Evolutionary conservation across 345 rosid species (phyloP).

Genomic region (Camelina hispida): DNA sequence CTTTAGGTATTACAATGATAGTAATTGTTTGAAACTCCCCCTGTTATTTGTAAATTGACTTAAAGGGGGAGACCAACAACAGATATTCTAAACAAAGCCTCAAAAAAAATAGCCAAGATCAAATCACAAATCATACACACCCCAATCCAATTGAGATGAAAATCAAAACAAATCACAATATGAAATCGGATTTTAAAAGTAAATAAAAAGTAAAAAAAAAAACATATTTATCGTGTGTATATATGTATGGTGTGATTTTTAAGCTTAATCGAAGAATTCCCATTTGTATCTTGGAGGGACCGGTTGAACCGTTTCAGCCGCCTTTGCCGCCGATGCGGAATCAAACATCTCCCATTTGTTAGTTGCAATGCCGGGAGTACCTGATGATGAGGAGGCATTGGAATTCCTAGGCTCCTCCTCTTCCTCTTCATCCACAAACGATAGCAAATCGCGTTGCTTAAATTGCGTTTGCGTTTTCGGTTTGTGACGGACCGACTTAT

Average conservation of each 20-base stretch:
- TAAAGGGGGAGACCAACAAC: constrained; percentile 35
- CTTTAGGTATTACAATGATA: constrained; percentile 37
- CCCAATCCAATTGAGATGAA: constrained; percentile 9
- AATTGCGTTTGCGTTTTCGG: constrained; percentile 43
- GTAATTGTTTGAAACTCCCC: constrained; percentile 38
- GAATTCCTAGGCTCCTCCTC: constrained; percentile 48
- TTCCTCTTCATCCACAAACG: constrained; percentile 45
- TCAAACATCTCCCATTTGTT: constrained; percentile 93
- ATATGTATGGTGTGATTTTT: constrained; percentile 21
- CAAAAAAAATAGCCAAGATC: constrained; percentile 33
- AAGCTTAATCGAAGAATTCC: constrained; percentile 81
- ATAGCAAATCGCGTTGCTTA: constrained; percentile 42
- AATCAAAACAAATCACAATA: constrained; percentile 31
- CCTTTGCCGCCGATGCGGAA: constrained; percentile 49
- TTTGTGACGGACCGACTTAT: constrained; percentile 52
- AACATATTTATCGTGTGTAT: constrained; percentile 33
- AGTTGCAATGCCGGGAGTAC: constrained; percentile 60
- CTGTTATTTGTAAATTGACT: constrained; percentile 32
- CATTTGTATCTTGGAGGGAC: constrained; percentile 79
- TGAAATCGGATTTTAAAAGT: constrained; percentile 8
- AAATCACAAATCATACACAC: constrained; percentile 40
- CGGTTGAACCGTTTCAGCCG: constrained; percentile 44
- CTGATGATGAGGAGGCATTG: constrained; percentile 44
- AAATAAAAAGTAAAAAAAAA: neutral
- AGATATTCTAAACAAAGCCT: constrained; percentile 28